Base-by-base conservation (phyloP, 148 eudicot genomes). In the Rhododendron mucronatum region DNA sequence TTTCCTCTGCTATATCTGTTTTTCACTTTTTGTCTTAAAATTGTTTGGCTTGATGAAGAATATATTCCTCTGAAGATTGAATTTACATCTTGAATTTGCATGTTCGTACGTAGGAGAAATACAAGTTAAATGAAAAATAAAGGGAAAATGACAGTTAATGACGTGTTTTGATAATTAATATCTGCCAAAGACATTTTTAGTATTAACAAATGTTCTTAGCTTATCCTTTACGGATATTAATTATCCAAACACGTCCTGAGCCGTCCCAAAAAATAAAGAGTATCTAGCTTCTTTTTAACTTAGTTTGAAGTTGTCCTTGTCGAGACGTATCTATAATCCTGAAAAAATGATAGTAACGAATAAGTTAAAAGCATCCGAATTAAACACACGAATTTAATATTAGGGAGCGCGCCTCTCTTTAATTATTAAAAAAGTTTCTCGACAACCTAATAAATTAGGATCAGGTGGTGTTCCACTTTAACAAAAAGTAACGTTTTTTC, bases 41-140 rank as follows among this genome's bases (percentile, higher is more conserved):
- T 2, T 78, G 73, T 82, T 82, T 71, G 84, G 84, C 45, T 82
- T 23, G 75, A 48, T 82, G 75, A 63, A 63, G 55, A 28, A 82
- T 63, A 6, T 33, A 33, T 33, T 33, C 61, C 35, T 82, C 16
- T 21, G n/a, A 59, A 45, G 1, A 67, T 67, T 28, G 35, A 11
- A 12, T 28, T 67, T 67, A 26, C 14, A 26, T 69, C 18, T 69
- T 69, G 30, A 69, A 69, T 69, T 65, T n/a, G 65, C 65, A 57
- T 20, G 55, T 57, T 20, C 5, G 63, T 4, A 5, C 18, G 65
- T 5, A 6, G 7, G n/a, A 6, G 4, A 71, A 28, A 71, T 1
- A 30, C 3, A 71, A 28, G 7, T 30, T 71, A 71, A 33, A 14
- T 30, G 30, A 71, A 30, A 71, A 30, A 71, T 10, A 71, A 14